Evolutionary conservation across 164 flowering plant genomes (phyloP).

Genomic region (Kalanchoe fedtschenkoi): DNA sequence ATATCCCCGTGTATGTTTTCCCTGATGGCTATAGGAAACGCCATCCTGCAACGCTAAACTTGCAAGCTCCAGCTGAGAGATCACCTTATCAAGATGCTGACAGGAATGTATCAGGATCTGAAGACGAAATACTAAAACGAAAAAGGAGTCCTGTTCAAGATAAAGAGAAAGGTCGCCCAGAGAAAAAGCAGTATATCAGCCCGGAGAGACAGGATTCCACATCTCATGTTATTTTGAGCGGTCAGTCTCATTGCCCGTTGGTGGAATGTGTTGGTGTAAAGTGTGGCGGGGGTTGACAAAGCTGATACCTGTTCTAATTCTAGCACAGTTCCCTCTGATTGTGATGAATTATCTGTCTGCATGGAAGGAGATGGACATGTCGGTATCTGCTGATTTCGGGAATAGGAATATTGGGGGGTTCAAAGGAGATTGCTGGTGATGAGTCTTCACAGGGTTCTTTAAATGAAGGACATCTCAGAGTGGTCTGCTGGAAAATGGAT

Average conservation of each 20-base stretch:
- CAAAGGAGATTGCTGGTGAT: neutral
- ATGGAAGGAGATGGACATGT: neutral
- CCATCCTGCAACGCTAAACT: conserved; percentile 30
- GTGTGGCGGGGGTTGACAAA: neutral
- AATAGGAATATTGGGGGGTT: neutral
- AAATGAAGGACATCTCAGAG: neutral
- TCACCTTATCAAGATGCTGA: conserved; percentile 22
- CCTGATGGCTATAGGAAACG: conserved; percentile 68
- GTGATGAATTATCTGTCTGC: neutral
- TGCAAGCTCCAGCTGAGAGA: conserved; percentile 25
- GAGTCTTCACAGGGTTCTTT: neutral
- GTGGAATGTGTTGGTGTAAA: neutral
- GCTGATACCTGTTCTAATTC: neutral
- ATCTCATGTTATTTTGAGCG: conserved; percentile 13
- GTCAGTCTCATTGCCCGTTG: neutral
- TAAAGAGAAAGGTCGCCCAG: conserved; percentile 7
- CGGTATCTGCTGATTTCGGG: neutral
- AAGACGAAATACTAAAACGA: conserved; percentile 18
- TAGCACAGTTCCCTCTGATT: neutral
- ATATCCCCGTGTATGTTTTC: conserved; percentile 69
- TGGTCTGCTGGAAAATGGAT: neutral
- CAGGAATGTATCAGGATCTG: conserved; percentile 18
- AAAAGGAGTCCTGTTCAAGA: conserved; percentile 17
- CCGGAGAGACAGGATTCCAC: conserved; percentile 12
- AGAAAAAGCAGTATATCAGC: conserved; percentile 16